Conservation (phyloP, 768 basidiomycete species). For the Leccinum longicurvipes region DNA sequence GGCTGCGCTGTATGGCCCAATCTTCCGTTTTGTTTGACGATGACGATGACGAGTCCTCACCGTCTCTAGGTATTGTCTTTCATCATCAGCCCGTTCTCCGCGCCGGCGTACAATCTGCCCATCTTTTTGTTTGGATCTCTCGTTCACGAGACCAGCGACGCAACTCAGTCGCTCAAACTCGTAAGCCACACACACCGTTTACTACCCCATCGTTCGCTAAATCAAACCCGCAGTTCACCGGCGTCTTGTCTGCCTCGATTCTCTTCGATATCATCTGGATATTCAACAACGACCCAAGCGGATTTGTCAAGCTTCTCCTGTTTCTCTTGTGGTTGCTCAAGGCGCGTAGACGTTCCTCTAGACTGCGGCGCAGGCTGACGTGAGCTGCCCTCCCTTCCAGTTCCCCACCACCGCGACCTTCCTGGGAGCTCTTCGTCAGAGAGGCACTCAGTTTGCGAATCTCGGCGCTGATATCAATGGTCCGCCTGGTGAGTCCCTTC, state of each 20-base stretch:
- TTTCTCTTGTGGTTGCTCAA: conserved; percentile 58
- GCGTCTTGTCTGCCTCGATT: conserved; percentile 55
- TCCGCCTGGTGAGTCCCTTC: conserved; percentile 48
- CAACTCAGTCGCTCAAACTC: conserved; percentile 57
- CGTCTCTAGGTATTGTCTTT: conserved; percentile 57
- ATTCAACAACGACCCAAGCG: conserved; percentile 50
- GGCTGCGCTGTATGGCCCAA: conserved; percentile 50
- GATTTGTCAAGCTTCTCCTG: conserved; percentile 53
- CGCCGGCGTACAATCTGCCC: conserved; percentile 77
- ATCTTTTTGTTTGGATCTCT: conserved; percentile 77
- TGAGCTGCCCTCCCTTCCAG: conserved; percentile 30
- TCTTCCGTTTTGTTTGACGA: neutral
- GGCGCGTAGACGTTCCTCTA: conserved; percentile 30
- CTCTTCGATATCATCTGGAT: conserved; percentile 75
- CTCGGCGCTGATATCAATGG: conserved; percentile 50
- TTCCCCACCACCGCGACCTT: conserved; percentile 59
- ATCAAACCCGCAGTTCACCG: conserved; percentile 51
- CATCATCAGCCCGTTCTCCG: conserved; percentile 47
- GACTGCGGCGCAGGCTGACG: neutral
- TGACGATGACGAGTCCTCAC: neutral
- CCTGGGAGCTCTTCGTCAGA: conserved; percentile 49
- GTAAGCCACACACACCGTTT: conserved; percentile 34
- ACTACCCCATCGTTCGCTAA: neutral
- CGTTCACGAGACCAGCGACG: conserved; percentile 67
- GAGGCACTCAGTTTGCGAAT: conserved; percentile 54